These are phyloP conservation scores for Epichloe brachyelytri DNA, from an alignment of 2,329 filamentous ascomycete species.

Conservation along the genomic window DNA sequence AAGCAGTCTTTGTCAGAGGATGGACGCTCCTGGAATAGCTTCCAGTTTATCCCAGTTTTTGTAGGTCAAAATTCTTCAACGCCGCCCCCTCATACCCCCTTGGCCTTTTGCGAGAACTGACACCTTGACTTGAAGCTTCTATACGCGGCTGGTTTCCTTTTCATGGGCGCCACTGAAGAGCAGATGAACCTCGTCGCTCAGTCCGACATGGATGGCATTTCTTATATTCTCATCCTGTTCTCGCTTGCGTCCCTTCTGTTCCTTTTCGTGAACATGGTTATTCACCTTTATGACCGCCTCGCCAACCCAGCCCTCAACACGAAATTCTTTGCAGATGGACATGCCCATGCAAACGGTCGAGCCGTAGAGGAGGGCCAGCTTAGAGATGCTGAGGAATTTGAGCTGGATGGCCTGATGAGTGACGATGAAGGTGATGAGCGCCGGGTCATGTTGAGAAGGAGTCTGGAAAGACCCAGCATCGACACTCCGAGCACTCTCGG, in stretches of 20 bases:
- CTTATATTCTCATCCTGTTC: conserved; percentile 85
- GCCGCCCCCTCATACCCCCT: neutral
- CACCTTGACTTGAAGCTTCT: conserved; percentile 47
- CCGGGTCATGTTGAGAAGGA: conserved; percentile 23
- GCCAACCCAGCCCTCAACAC: conserved; percentile 22
- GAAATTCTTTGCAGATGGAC: conserved; percentile 27
- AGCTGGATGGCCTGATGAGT: conserved; percentile 79
- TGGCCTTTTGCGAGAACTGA: neutral
- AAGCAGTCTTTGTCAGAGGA: conserved; percentile 50
- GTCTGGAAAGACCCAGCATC: conserved; percentile 19
- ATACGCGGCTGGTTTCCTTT: conserved; percentile 85
- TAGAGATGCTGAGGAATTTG: conserved; percentile 81
- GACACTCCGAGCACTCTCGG: conserved; percentile 29
- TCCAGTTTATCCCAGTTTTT: conserved; percentile 41
- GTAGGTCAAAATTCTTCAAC: conserved; percentile 28
- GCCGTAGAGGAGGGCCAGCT: conserved; percentile 42
- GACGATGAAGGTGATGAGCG: conserved; percentile 64
- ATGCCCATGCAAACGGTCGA: conserved; percentile 19
- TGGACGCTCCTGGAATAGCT: conserved; percentile 53
- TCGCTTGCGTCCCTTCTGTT: conserved; percentile 84
- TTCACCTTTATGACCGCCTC: conserved; percentile 65
- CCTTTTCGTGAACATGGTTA: conserved; percentile 78
- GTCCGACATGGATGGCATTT: conserved; percentile 72
- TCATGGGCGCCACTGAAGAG: conserved; percentile 95
- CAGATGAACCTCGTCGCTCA: conserved; percentile 71